Evolutionary conservation across 2,329 filamentous ascomycete species (phyloP).

Genomic region (Fusarium euwallaceae): DNA sequence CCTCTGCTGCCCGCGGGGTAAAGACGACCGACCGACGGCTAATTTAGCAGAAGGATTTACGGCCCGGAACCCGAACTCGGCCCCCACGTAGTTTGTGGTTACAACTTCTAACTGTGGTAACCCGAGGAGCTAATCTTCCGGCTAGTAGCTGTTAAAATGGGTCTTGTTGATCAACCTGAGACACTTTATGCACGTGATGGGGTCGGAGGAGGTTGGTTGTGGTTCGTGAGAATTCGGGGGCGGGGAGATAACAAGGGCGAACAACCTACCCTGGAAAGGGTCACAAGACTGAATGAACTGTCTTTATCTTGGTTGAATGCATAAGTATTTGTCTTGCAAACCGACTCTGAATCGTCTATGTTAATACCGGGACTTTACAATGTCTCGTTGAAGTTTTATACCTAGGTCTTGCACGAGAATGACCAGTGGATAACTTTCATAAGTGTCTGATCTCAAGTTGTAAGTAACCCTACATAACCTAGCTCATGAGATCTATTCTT

Average conservation of each 20-base stretch:
- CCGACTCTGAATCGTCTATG: neutral
- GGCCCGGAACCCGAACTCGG: constrained; percentile 6
- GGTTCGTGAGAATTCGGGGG: neutral
- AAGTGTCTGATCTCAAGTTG: neutral
- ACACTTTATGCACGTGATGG: neutral
- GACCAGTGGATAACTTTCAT: neutral
- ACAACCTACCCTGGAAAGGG: neutral
- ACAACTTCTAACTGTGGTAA: neutral
- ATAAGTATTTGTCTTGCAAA: neutral
- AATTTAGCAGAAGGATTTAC: neutral
- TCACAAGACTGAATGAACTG: neutral
- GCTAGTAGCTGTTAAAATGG: neutral
- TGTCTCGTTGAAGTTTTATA: neutral
- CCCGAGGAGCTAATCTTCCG: neutral
- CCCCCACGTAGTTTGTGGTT: neutral
- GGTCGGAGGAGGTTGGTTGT: neutral
- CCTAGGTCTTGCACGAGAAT: neutral
- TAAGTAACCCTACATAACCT: neutral
- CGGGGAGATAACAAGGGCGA: neutral
- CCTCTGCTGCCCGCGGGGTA: neutral
- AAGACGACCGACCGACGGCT: neutral
- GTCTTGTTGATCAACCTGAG: neutral
- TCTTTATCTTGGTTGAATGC: no score
- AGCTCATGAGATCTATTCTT: neutral
- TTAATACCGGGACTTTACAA: neutral